Percentiles rank a stretch among this genome's conserved stretches.
Evolutionary conservation across 345 rosid species (phyloP).

Genomic region (Ailanthus altissimus): DNA sequence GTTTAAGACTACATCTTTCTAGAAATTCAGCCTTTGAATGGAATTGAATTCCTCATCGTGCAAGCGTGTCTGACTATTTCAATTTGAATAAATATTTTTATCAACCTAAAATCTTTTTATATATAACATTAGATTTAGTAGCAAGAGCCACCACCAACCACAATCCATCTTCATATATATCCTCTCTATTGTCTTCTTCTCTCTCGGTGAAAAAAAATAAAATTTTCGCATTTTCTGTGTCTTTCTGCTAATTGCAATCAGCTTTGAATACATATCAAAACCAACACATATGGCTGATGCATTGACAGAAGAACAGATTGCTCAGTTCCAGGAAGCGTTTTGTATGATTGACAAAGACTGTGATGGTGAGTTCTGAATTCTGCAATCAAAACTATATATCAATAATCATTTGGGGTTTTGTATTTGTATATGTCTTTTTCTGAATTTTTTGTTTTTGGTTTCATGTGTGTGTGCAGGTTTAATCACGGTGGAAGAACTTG

Average conservation of each 20-base stretch:
- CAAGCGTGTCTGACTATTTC: conserved; percentile 24
- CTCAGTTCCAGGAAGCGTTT: conserved; percentile 59
- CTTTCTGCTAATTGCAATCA: too few species aligned
- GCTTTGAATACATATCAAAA: not conserved
- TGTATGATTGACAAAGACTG: conserved; percentile 53
- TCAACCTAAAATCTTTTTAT: not conserved
- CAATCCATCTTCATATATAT: not conserved
- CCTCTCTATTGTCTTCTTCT: not conserved
- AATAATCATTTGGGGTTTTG: not conserved
- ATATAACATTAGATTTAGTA: not conserved
- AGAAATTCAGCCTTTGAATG: conserved; percentile 26
- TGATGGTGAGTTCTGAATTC: conserved; percentile 36
- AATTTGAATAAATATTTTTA: too few species aligned
- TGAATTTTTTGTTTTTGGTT: not conserved
- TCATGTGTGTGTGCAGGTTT: conserved; percentile 31
- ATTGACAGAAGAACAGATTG: conserved; percentile 48
- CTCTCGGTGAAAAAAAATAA: too few species aligned
- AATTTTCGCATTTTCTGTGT: too few species aligned
- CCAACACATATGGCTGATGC: conserved; percentile 37
- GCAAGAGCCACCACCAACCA: not conserved
- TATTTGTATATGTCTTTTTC: too few species aligned
- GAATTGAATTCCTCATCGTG: not conserved
- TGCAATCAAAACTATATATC: not conserved
- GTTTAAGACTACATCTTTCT: not conserved
- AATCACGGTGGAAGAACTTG: conserved; percentile 50